Percentiles rank a stretch among this genome's conserved stretches.
These are phyloP conservation scores for Agaricus sinodeliciosus DNA, from an alignment of 768 basidiomycete genomes.

Conservation along the genomic window DNA sequence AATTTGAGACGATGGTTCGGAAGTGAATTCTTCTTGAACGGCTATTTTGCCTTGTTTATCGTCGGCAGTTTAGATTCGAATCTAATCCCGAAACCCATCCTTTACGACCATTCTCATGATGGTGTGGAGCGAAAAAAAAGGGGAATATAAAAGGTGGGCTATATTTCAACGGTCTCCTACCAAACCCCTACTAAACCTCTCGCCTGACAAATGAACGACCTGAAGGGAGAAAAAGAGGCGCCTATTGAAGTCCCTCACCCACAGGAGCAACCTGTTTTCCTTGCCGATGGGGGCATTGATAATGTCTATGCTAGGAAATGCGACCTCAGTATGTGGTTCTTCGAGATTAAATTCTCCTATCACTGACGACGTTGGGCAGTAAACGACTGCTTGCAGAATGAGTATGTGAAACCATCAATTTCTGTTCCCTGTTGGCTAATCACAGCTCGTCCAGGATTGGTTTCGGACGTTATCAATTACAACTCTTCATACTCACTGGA, in stretches of 20 bases:
- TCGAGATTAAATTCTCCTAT: neutral
- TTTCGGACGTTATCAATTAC: constrained; percentile 42
- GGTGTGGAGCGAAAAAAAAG: neutral
- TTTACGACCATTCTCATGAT: neutral
- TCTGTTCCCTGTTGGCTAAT: neutral
- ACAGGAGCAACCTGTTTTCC: neutral
- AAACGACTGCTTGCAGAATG: constrained; percentile 39
- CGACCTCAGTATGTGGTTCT: neutral
- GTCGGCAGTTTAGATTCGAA: neutral
- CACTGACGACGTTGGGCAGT: constrained; percentile 19
- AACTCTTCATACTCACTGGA: constrained; percentile 40
- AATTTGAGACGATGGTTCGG: no score
- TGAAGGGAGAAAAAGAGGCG: neutral
- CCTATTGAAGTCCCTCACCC: neutral
- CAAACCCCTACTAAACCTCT: neutral
- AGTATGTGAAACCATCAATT: constrained; percentile 23
- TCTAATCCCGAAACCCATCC: neutral
- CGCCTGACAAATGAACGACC: neutral
- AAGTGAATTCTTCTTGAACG: no score
- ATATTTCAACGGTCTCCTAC: neutral
- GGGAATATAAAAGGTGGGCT: neutral
- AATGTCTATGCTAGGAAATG: constrained; percentile 7
- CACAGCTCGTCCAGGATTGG: constrained; percentile 29
- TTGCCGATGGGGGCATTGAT: constrained; percentile 2
- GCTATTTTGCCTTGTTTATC: neutral